Conservation (phyloP, 1,139 yeast genomes). For the Taiozyma sp. region DNA sequence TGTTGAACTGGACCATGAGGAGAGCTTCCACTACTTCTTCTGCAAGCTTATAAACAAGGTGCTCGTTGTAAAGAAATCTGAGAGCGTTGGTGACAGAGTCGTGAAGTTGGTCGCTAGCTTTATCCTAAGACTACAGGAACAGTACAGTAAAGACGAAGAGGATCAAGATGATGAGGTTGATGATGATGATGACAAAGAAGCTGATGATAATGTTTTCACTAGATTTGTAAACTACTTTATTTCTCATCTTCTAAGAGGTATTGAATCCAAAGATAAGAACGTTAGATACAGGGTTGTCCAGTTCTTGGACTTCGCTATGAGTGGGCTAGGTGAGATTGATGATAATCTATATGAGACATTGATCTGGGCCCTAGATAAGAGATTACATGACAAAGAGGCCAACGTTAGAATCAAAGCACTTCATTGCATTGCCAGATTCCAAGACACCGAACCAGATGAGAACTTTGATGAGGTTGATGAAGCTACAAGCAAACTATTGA, state of each 20-base stretch:
- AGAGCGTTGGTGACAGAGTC: constrained; percentile 70
- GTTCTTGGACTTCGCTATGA: constrained; percentile 67
- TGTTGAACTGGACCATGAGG: constrained; percentile 44
- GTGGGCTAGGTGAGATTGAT: constrained; percentile 72
- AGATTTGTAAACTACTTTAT: constrained; percentile 59
- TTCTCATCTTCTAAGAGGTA: constrained; percentile 66
- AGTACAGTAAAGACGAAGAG: constrained; percentile 28
- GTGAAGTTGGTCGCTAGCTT: constrained; percentile 72
- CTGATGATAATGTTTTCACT: constrained; percentile 38
- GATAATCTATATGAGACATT: constrained; percentile 65
- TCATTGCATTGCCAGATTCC: constrained; percentile 75
- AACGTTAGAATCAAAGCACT: constrained; percentile 79
- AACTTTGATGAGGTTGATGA: constrained; percentile 34
- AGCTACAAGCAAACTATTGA: constrained; percentile 49
- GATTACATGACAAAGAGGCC: constrained; percentile 78
- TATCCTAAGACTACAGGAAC: constrained; percentile 42
- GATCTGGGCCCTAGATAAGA: constrained; percentile 52
- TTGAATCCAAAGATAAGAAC: constrained; percentile 68
- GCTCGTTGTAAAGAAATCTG: constrained; percentile 65
- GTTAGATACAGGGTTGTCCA: constrained; percentile 84
- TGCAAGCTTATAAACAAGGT: constrained; percentile 60
- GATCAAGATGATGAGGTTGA: constrained; percentile 31
- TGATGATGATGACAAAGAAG: constrained; percentile 27
- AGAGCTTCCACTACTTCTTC: constrained; percentile 56
- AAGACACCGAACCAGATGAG: constrained; percentile 46